A percentile compares a stretch with the other conserved stretches of the same genome.
phyloP scores from a whole-genome alignment of 2,329 filamentous ascomycete species.

The Westerdykella sp. region DNA sequence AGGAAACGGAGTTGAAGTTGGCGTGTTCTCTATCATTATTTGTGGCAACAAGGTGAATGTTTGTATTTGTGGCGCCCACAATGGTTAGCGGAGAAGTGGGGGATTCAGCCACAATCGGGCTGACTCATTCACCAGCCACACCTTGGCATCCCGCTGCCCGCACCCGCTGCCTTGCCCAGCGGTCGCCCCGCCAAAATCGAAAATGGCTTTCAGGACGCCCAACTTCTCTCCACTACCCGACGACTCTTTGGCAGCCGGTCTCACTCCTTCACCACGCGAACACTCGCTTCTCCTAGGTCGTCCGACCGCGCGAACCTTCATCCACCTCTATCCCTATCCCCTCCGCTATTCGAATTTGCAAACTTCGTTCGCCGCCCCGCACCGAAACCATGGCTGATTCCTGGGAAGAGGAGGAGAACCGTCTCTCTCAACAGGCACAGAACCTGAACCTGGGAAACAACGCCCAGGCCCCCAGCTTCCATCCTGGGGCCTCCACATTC shows the following conservation, averaged over 20 bases:
- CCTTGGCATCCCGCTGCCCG: not conserved
- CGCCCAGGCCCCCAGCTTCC: conserved; percentile 49
- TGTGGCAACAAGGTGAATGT: not conserved
- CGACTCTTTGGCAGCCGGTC: too few relatives aligned
- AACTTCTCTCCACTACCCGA: too few relatives aligned
- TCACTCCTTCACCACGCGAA: too few relatives aligned
- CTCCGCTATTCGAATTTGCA: not conserved
- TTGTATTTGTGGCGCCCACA: not conserved
- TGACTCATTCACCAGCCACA: not conserved
- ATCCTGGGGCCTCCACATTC: conserved; percentile 63
- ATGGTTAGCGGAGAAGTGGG: not conserved
- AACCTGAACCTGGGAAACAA: conserved; percentile 28
- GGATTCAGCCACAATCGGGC: too few relatives aligned
- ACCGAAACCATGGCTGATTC: conserved; percentile 67
- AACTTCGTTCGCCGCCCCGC: conserved; percentile 7
- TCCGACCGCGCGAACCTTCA: not conserved
- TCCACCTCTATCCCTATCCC: not conserved
- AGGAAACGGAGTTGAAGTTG: too few relatives aligned
- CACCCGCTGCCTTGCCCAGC: not conserved
- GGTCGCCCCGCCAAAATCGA: not conserved
- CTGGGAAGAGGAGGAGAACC: conserved; percentile 87
- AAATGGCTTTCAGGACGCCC: too few relatives aligned
- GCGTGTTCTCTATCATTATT: too few relatives aligned
- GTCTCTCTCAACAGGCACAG: conserved; percentile 63
- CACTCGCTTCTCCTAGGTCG: too few relatives aligned